Base-by-base conservation (phyloP, 106 monocot species). In the Gastrodia elata region DNA sequence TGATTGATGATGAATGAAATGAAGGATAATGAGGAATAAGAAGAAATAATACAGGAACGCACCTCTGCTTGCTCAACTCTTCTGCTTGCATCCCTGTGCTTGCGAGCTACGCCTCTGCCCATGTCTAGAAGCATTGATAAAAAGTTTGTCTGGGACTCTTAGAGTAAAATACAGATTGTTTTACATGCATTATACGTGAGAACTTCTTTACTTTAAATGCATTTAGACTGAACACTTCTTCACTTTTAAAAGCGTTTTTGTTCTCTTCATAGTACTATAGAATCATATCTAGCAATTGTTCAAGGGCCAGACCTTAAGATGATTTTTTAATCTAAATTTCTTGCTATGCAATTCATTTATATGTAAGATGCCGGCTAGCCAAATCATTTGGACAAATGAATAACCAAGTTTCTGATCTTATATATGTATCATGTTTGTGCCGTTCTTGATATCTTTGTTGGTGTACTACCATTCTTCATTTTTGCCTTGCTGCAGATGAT, bases 401-500 rank as follows among this genome's bases (percentile, higher is more conserved):
- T 24, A 1, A 61, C 32, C 14, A 32, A 32, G 2, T 61, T 61
- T 61, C 61, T 32, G 32, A 61, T 24, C 27, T 61, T 61, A 30
- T 61, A 30, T 61, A 32, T 61, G 13, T 32, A 61, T 32, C 61
- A 61, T 61, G 14, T 61, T 13, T 30, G 61, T 30, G 61, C 61
- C 32, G 2, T 13, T 14, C 10, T 61, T 30, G 11, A 30, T 32
- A 61, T 61, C 32, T 32, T 14, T 32, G 39, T 36, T 71, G 26
- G 14, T 10, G 11, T n/a, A n/a, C 25, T 32, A 6, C 69, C 33
- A 46, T 1, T 57, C 55, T 74, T 18, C 6, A 42, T 52, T 37
- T 32, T 71, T 70, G 26, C 68, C 22, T 67, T 48, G 69, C 64
- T 77, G 36, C 79, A 99, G 98, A 99, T 99, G 98, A 99, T 93